Conservation (phyloP, 1,139 yeast species). For the Kodamaea arcana region DNA sequence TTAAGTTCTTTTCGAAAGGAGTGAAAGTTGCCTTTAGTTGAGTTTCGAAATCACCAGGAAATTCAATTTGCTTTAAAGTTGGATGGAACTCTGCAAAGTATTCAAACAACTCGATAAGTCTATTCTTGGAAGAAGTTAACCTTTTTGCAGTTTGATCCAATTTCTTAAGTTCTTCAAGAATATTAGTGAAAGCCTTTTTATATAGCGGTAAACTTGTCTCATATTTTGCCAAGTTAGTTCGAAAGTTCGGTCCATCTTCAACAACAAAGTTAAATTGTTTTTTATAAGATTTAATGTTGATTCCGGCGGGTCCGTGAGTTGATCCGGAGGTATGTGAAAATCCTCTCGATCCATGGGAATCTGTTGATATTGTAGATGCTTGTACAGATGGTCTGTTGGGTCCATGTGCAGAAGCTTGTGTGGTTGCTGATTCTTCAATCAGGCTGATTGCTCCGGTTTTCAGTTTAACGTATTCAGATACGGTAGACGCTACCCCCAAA, state of each 20-base stretch:
- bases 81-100: constrained; percentile 16
- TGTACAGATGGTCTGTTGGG: not conserved
- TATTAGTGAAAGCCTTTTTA: constrained; percentile 33
- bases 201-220: constrained; percentile 52
- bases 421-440: not conserved
- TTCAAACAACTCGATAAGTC: constrained; percentile 22
- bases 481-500: not conserved
- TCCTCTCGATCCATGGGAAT: not conserved
- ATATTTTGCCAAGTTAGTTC: constrained; percentile 51
- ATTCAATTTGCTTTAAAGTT: constrained; percentile 10
- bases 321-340: not conserved
- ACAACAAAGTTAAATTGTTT: constrained; percentile 29
- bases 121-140: constrained; percentile 17
- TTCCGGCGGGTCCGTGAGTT: too few relatives aligned
- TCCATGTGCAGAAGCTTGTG: not conserved
- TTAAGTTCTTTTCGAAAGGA: constrained; percentile 31
- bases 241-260: constrained; percentile 75
- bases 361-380: not conserved
- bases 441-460: not conserved
- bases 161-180: constrained; percentile 32
- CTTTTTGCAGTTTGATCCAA: constrained; percentile 23
- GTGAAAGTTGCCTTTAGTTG: constrained; percentile 22
- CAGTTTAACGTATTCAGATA: not conserved
- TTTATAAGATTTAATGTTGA: constrained; percentile 8
- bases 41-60: constrained; percentile 11